Base-by-base conservation (phyloP, 108 stramenopile genomes). In the Nitzschia sp. region DNA sequence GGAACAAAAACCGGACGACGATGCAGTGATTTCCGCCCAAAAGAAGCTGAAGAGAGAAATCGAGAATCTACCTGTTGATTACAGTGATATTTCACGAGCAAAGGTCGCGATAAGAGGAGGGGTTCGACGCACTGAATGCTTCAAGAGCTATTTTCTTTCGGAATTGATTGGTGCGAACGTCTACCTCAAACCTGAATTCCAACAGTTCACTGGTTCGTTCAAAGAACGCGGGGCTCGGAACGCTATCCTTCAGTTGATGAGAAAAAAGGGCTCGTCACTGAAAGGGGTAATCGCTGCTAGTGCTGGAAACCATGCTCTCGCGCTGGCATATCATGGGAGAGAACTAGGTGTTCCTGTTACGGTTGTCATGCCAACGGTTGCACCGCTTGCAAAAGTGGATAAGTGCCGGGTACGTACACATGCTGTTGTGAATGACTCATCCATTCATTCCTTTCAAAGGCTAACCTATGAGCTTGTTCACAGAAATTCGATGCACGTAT, bases 211-310 rank as follows among this genome's bases (percentile, higher is more conserved):
- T 2, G 98, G 98, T 1, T 89, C 87, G 6, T 99, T 99, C 80
- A 99, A 99, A 68, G 98, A 99, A 78, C 89, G 98, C 4, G 98
- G 98, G 3, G 98, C 97, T 0, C 64, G 98, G 2, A 97, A 97
- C 80, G 94, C 98, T 22, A 89, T 99, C 25, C 53, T 97, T 45
- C 56, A 73, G 6, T 67, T 96, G 41, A 53, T 82, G 44, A 45
- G 72, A 35, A 66, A 84, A 22, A 78, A 77, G 23, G 73, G 73
- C 22, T 53, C 73, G 27, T 34, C 66, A 21, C 44, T 71, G 63
- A 70, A 45, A 32, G 98, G 98, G 0, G 98, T 97, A 16, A 94
- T 97, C 63, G 96, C 96, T 0, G 98, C 98, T 6, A 84, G 77
- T 52, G 96, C 96, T 16, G 93, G 93, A 25, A 96, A 94, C 80